Evolutionary conservation across 2,329 filamentous ascomycete genomes (phyloP).

Genomic region (Penicillium vulpinum): DNA sequence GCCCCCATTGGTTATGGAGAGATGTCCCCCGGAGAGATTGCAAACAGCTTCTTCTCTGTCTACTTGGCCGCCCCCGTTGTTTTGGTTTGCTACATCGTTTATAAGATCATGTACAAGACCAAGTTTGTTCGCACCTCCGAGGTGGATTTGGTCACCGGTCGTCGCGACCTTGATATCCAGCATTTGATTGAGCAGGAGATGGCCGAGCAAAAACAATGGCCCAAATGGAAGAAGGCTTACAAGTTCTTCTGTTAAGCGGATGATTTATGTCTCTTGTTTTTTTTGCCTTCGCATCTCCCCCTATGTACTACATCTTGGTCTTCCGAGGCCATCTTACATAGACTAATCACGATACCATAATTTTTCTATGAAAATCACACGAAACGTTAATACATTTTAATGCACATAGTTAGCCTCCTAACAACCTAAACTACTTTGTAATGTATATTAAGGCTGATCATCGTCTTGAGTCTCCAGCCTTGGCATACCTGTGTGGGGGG

Average conservation of each 20-base stretch:
- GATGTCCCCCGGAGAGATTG: conserved; percentile 50
- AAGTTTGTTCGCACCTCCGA: conserved; percentile 65
- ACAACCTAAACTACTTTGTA: neutral
- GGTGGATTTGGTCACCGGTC: conserved; percentile 85
- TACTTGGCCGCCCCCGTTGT: conserved; percentile 62
- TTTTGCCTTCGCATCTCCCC: neutral
- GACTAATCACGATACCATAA: conserved; percentile 3
- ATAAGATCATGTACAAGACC: conserved; percentile 75
- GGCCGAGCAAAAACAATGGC: conserved; percentile 71
- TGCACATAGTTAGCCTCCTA: too few relatives aligned
- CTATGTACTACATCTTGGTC: neutral
- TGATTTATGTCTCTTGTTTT: conserved; percentile 8
- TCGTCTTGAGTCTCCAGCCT: conserved; percentile 19
- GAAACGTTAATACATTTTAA: neutral
- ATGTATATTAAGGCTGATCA: conserved; percentile 7
- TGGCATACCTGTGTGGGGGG: conserved; percentile 27
- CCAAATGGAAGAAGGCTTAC: conserved; percentile 73
- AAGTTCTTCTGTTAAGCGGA: conserved; percentile 65
- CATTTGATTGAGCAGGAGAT: conserved; percentile 76
- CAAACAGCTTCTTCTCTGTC: conserved; percentile 66
- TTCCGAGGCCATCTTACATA: neutral
- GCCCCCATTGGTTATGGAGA: conserved; percentile 65
- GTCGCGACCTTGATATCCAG: conserved; percentile 78
- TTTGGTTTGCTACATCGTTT: conserved; percentile 63
- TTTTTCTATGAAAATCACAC: conserved; percentile 1